phyloP scores from a whole-genome alignment of 2,329 filamentous ascomycete genomes.

The Xylariaceae sp. region DNA sequence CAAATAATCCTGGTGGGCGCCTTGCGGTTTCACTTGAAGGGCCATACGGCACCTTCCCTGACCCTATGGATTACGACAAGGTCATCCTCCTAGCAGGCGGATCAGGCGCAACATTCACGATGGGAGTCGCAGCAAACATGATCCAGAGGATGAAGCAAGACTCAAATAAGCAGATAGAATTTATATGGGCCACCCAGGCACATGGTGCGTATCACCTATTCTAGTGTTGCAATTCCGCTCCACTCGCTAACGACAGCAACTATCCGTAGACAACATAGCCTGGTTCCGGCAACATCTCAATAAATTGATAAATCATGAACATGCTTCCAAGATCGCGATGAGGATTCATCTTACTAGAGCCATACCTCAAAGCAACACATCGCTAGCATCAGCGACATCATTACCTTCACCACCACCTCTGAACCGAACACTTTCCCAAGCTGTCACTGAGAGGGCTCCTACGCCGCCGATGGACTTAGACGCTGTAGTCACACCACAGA shows the following conservation, averaged over 20 bases:
- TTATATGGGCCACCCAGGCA: constrained; percentile 47
- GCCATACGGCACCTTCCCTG: constrained; percentile 53
- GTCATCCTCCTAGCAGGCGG: constrained; percentile 59
- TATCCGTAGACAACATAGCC: constrained; percentile 30
- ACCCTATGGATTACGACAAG: constrained; percentile 50
- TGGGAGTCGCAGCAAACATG: constrained; percentile 45
- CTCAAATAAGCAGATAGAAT: constrained; percentile 38
- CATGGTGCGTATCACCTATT: constrained; percentile 38
- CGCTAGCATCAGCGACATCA: constrained; percentile 5
- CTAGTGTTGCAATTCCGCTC: neutral
- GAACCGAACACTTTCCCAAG: constrained; percentile 9
- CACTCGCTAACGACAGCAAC: too few relatives aligned
- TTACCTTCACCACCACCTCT: constrained; percentile 4
- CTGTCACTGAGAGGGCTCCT: constrained; percentile 10
- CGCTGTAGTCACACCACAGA: constrained; percentile 9
- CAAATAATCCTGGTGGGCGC: constrained; percentile 43
- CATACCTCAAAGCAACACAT: constrained; percentile 4
- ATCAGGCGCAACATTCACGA: constrained; percentile 57
- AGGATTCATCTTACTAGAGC: constrained; percentile 38
- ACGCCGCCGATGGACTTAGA: constrained; percentile 12
- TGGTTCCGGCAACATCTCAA: constrained; percentile 39
- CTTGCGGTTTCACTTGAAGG: constrained; percentile 55
- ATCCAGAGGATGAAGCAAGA: constrained; percentile 39
- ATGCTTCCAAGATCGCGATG: constrained; percentile 36
- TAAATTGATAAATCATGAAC: constrained; percentile 35